Conservation (phyloP, 345 rosid genomes). For the Brassica juncea region DNA sequence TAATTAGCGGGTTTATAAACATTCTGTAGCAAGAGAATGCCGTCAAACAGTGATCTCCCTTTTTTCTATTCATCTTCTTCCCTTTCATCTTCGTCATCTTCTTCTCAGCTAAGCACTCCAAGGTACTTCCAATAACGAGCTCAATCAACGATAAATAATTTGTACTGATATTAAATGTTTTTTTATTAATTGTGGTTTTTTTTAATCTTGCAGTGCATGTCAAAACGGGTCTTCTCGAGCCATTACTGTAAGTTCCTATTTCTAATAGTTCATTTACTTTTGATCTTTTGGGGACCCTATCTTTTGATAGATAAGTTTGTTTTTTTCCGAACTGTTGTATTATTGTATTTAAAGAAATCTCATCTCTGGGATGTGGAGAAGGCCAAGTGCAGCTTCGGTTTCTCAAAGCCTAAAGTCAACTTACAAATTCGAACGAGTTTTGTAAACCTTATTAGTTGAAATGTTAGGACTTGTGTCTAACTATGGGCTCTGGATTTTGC, state of each 20-base stretch:
- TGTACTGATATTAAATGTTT: background rate
- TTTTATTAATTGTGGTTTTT: background rate
- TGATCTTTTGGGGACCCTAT: conserved; percentile 5
- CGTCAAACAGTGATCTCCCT: background rate
- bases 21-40: conserved; percentile 12
- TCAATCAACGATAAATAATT: background rate
- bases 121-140: conserved; percentile 35
- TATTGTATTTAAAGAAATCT: conserved; percentile 20
- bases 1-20: background rate
- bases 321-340: background rate
- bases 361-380: conserved; percentile 29
- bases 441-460: background rate
- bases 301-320: background rate
- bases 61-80: conserved; percentile 43
- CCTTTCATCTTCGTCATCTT: conserved; percentile 45
- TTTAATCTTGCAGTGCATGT: conserved; percentile 40
- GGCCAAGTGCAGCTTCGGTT: conserved; percentile 11
- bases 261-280: background rate
- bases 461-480: background rate
- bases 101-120: conserved; percentile 41
- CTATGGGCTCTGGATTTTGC: conserved; percentile 5
- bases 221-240: conserved; percentile 33
- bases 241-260: conserved; percentile 46
- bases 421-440: background rate
- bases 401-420: conserved; percentile 26